Evolutionary conservation across 106 monocot species (phyloP).

Genomic region (Xerophyta viscosa): DNA sequence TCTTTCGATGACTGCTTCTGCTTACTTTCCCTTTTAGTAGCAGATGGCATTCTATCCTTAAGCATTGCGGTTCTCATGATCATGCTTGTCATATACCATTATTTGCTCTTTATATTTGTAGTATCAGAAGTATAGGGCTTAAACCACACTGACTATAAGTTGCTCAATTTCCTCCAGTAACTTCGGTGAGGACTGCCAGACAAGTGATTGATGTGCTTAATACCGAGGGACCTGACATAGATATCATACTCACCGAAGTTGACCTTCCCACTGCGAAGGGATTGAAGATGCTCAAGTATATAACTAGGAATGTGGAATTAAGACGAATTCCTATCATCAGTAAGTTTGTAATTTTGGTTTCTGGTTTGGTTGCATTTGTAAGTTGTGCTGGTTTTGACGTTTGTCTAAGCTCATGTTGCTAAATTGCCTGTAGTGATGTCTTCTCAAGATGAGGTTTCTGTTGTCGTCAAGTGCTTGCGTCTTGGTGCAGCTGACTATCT

Average conservation of each 20-base stretch:
- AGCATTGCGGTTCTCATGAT: no score
- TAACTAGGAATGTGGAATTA: constrained; percentile 38
- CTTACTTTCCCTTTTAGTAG: no score
- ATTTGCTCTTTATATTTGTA: not conserved
- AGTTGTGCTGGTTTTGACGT: not conserved
- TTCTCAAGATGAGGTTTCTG: constrained; percentile 58
- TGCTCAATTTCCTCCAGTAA: constrained; percentile 26
- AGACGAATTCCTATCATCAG: constrained; percentile 67
- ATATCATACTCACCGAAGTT: constrained; percentile 57
- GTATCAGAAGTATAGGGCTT: not conserved
- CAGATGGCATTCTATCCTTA: no score
- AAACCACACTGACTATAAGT: not conserved
- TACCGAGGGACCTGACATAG: constrained; percentile 43
- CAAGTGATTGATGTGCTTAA: constrained; percentile 57
- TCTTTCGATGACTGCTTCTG: no score
- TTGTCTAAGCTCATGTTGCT: not conserved
- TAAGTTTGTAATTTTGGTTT: constrained; percentile 10
- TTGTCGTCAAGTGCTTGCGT: constrained; percentile 64
- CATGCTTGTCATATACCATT: not conserved
- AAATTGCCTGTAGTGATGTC: constrained; percentile 59
- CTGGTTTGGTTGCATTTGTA: not conserved
- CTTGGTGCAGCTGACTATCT: constrained; percentile 79
- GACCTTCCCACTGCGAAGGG: constrained; percentile 58
- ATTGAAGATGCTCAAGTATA: constrained; percentile 65
- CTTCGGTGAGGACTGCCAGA: constrained; percentile 54